These are phyloP conservation scores for Euclidium syriacum DNA, from an alignment of 345 rosid genomes.

Conservation along the genomic window DNA sequence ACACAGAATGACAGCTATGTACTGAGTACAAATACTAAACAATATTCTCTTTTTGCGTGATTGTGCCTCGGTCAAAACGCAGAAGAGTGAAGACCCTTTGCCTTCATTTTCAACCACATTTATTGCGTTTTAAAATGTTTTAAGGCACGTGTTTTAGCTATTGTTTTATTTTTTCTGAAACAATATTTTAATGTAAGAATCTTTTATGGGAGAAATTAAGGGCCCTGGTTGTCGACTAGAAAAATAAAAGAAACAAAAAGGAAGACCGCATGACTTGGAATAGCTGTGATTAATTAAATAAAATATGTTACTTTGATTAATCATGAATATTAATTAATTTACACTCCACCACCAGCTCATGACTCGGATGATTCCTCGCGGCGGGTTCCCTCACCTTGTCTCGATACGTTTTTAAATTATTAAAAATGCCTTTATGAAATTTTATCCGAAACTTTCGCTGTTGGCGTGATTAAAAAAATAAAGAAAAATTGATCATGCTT, in stretches of 20 bases:
- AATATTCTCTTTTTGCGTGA: not conserved
- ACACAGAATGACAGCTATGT: constrained; percentile 2
- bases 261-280: not conserved
- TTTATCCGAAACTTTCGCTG: not conserved
- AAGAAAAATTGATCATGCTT: no score
- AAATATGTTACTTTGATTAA: not conserved
- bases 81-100: not conserved
- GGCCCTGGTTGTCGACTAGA: not conserved
- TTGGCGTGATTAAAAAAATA: not conserved
- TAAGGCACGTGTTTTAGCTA: constrained; percentile 3
- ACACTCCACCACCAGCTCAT: constrained; percentile 1
- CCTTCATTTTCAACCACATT: not conserved
- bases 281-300: constrained; percentile 6
- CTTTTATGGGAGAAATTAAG: constrained; percentile 12
- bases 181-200: not conserved
- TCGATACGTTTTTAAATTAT: no score
- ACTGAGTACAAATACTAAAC: not conserved
- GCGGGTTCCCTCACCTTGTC: not conserved
- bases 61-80: not conserved
- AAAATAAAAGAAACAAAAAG: not conserved
- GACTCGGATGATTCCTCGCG: constrained; percentile 11
- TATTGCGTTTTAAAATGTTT: not conserved
- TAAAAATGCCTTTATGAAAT: no score
- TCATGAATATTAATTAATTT: not conserved
- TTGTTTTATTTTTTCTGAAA: not conserved